Base-by-base conservation (phyloP, 108 stramenopile genomes). In the Skeletonema potamos region DNA sequence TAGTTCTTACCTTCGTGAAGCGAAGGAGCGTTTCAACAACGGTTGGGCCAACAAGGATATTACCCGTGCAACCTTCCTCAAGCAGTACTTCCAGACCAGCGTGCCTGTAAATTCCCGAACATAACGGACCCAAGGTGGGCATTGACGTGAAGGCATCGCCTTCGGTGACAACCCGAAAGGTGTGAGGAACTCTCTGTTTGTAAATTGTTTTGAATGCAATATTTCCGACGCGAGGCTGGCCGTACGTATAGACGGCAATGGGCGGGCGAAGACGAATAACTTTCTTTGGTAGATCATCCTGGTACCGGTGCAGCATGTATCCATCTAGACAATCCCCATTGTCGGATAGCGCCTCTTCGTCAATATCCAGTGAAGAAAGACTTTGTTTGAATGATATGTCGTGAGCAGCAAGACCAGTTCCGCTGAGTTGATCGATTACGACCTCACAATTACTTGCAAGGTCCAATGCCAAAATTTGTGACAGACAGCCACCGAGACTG, bases 21-120 rank as follows among this genome's bases (percentile, higher is more conserved):
- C 92, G 84, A 66, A 93, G 83, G 17, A 90, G 68, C 13, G 88
- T 90, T 70, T 93, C 92, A 15, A 93, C 92, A 11, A 90, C 88
- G 27, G 92, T 90, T 26, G 92, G 92, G 13, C 88, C 89, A 5
- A 93, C 89, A 34, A 89, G 54, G 18, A 90, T 89, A 56, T 87
- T 93, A 59, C 92, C 92, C 9, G 86, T 90, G 64, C 84, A 82
- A 17, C 89, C 87, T 66, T 87, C 89, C 57, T 93, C 92, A 58
- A 93, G 54, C 7, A 89, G 60, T 9, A 93, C 92, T 58, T 90
- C 89, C 33, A 89, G 61, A 9, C 89, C 89, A 29, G 89, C 83
- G 74, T 93, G 92, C 48, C 89, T 82, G 78, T 93, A 93, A 13
- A 86, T 73, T 18, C 89, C 89, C 28, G 84, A 82, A 37, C 77